Conservation (phyloP, 1,139 yeast genomes). For the Lodderomyces parapsilosis region DNA sequence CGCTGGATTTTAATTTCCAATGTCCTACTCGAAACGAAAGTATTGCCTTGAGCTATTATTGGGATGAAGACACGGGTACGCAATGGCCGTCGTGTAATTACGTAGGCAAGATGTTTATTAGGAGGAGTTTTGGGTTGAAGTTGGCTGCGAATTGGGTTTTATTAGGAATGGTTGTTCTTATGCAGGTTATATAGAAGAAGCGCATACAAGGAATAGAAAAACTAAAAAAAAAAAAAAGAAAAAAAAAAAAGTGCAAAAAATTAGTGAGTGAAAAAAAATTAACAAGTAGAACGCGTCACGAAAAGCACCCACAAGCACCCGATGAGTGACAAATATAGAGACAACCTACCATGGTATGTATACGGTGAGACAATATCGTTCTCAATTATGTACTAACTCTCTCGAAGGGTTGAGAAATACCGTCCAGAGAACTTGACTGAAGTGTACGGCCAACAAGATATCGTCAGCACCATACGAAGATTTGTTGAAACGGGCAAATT, state of each 20-base stretch:
- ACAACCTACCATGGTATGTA: constrained; percentile 45
- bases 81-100: constrained; percentile 48
- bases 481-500: constrained; percentile 81
- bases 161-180: constrained; percentile 2
- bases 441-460: constrained; percentile 87
- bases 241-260: too few relatives aligned
- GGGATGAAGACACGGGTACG: constrained; percentile 20
- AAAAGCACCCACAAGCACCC: background rate
- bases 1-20: constrained; percentile 66
- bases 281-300: background rate
- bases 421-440: constrained; percentile 84
- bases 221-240: background rate
- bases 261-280: background rate
- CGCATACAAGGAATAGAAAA: background rate
- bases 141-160: constrained; percentile 9
- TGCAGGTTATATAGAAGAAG: constrained; percentile 3
- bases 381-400: background rate
- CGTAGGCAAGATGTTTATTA: constrained; percentile 32
- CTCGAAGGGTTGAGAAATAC: constrained; percentile 84
- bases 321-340: constrained; percentile 16
- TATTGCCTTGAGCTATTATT: constrained; percentile 47
- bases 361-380: background rate
- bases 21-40: constrained; percentile 58
- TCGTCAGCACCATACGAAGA: constrained; percentile 76
- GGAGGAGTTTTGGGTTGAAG: constrained; percentile 2